Evolutionary conservation across 768 basidiomycete genomes (phyloP).

Genomic region (Hypsizygus marmoreus): DNA sequence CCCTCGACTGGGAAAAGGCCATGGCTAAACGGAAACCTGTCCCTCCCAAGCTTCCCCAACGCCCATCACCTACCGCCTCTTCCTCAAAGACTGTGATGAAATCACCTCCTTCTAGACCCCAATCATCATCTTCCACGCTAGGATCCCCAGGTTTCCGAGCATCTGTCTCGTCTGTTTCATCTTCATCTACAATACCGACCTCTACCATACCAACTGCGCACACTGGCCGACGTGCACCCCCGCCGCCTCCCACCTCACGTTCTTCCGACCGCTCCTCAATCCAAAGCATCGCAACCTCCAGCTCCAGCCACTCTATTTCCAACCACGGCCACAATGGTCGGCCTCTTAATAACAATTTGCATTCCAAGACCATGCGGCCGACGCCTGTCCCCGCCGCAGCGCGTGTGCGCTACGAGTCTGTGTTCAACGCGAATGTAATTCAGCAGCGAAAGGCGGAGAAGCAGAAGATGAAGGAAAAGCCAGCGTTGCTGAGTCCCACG

Average conservation of each 20-base stretch:
- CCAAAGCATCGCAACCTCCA: slow-evolving; percentile 48
- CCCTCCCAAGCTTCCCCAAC: slow-evolving; percentile 52
- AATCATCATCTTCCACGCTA: slow-evolving; percentile 10
- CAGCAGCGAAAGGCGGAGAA: slow-evolving; percentile 47
- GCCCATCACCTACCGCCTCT: slow-evolving; percentile 36
- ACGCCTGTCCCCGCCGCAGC: slow-evolving; percentile 70
- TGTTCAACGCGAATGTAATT: slow-evolving; percentile 63
- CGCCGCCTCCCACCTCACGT: slow-evolving; percentile 45
- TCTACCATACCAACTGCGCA: slow-evolving; percentile 33
- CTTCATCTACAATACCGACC: slow-evolving; percentile 35
- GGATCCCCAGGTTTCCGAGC: slow-evolving; percentile 20
- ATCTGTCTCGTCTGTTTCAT: slow-evolving; percentile 30
- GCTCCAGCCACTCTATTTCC: slow-evolving; percentile 31
- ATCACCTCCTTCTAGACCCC: slow-evolving; percentile 29
- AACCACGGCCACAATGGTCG: slow-evolving; percentile 19
- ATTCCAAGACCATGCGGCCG: slow-evolving; percentile 45
- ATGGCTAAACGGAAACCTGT: slow-evolving; percentile 32
- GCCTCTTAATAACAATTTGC: slow-evolving; percentile 10
- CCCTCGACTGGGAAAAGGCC: slow-evolving; percentile 54
- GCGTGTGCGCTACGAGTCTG: slow-evolving; percentile 63
- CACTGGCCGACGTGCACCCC: slow-evolving; percentile 42
- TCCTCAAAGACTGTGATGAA: slow-evolving; percentile 22
- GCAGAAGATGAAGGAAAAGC: slow-evolving; percentile 31
- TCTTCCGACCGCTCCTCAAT: slow-evolving; percentile 68
- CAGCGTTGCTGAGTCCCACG: slow-evolving; percentile 34